Evolutionary conservation across 192 early-diverging fungal genomes (phyloP).

Genomic region (Coemansia sp.): DNA sequence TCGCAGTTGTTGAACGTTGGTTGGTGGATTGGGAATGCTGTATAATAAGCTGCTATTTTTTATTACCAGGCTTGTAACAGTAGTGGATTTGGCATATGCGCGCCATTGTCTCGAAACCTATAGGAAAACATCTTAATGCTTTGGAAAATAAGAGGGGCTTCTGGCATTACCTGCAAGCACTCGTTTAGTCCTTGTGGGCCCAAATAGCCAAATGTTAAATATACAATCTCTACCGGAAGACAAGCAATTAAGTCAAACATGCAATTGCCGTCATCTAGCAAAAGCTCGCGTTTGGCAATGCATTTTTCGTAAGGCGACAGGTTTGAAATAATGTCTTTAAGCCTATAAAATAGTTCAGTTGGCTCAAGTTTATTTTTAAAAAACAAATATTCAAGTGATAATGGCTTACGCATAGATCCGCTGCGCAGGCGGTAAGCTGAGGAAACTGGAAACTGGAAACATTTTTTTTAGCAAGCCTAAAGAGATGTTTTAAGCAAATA

Average conservation of each 20-base stretch:
- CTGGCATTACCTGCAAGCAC: constrained; percentile 6
- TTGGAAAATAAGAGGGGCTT: not conserved
- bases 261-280: not conserved
- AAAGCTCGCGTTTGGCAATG: constrained; percentile 17
- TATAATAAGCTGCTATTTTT: not conserved
- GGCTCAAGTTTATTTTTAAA: too few species aligned
- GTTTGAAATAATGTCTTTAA: constrained; percentile 12
- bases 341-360: constrained; percentile 1
- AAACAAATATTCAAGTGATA: too few species aligned
- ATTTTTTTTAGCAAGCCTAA: too few species aligned
- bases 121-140: not conserved
- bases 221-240: constrained; percentile 11
- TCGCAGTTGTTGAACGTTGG: not conserved
- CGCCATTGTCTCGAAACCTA: constrained; percentile 15
- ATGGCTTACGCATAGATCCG: too few species aligned
- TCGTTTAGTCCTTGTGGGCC: constrained; percentile 6
- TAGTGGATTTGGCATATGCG: not conserved
- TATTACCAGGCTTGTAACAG: constrained; percentile 2
- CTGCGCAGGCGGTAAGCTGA: too few species aligned
- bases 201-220: constrained; percentile 4
- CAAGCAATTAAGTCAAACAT: constrained; percentile 17
- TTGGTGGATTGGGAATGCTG: not conserved
- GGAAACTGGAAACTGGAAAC: too few species aligned
- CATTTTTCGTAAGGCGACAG: constrained; percentile 13
- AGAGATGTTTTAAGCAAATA: too few species aligned